These are phyloP conservation scores for Talaromyces proteolyticus DNA, from an alignment of 495 filamentous ascomycete species.

Conservation along the genomic window DNA sequence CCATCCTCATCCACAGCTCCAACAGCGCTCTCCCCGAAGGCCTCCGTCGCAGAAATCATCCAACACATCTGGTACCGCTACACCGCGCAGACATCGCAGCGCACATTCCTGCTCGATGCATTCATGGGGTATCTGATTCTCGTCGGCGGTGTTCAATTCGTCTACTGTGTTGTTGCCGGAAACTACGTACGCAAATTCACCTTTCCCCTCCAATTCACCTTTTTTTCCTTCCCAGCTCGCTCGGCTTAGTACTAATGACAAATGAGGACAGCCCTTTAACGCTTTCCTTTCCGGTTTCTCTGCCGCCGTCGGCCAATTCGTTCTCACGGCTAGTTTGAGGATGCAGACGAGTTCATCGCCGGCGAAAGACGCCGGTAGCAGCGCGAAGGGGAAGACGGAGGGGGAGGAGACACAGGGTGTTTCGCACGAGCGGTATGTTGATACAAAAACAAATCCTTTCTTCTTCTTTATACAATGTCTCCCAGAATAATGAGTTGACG, in stretches of 20 bases:
- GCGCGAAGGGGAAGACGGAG: conserved; percentile 30
- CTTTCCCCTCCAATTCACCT: background rate
- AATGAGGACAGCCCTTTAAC: conserved; percentile 78
- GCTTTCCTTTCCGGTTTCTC: conserved; percentile 94
- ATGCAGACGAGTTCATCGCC: conserved; percentile 63
- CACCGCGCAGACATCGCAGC: conserved; percentile 70
- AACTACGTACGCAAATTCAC: conserved; percentile 68
- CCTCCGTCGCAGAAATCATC: conserved; percentile 47
- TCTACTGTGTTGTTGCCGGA: conserved; percentile 86
- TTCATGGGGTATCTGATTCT: conserved; percentile 89
- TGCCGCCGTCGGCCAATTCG: conserved; percentile 95
- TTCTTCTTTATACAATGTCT: too few relatives aligned
- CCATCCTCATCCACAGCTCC: conserved; percentile 37
- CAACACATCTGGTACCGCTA: conserved; percentile 68
- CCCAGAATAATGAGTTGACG: too few relatives aligned
- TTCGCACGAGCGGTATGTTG: conserved; percentile 43
- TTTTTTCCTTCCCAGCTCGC: conserved; percentile 1
- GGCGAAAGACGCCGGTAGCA: background rate
- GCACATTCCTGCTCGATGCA: conserved; percentile 84
- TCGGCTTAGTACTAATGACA: background rate
- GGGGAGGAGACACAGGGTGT: conserved; percentile 22
- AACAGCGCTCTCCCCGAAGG: conserved; percentile 31
- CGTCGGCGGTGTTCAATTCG: conserved; percentile 83
- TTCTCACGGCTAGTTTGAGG: conserved; percentile 81
- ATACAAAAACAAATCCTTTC: background rate